Evolutionary conservation across 352 stramenopile species (phyloP), one percentile per base, ranked within the genome.

Genomic region (Globisporangium abappressorium): DNA sequence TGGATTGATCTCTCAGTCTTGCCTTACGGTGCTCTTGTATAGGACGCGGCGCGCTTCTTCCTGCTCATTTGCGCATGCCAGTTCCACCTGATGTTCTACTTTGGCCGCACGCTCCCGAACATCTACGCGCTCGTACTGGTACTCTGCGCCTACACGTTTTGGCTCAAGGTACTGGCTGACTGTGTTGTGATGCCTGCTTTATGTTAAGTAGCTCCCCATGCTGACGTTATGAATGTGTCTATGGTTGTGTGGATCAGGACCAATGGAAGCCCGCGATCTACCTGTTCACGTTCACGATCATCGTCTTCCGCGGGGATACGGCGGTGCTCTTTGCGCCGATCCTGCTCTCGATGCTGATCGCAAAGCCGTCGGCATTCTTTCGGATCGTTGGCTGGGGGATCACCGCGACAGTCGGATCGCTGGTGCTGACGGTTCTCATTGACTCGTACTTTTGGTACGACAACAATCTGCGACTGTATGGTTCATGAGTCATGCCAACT

Each of bases 71-170:
- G 86, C 66, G 83, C 81, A 14, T 89, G 81, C 63, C 97, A 99
- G 78, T 99, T 99, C 77, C 98, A 99, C 76, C 80, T 99, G 1
- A 82, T 97, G 47, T 99, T 99, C 77, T 99, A 99, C 81, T 83
- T 97, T 20, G 93, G 86, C 51, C 89, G 98, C 34, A 97, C 98
- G 49, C 82, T 99, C 51, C 97, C 97, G 20, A 99, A 99, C 80
- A 94, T 89, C 15, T 99, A 99, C 77, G 97, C 98, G 30, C 75
- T 99, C 71, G 85, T 62, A 30, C 73, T 96, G 7, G 84, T 94
- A 60, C 63, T 96, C 20, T 80, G 83, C 53, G 81, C 80, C 57
- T 71, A 85, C 59, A 78, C 69, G n/a, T 85, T 75, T 73, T 95
- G 76, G 76, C 68, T 96, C 26, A 61, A 78, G 68, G 83, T 43